Conservation (phyloP, 129 eudicot species). For the Deinandra increscens region DNA sequence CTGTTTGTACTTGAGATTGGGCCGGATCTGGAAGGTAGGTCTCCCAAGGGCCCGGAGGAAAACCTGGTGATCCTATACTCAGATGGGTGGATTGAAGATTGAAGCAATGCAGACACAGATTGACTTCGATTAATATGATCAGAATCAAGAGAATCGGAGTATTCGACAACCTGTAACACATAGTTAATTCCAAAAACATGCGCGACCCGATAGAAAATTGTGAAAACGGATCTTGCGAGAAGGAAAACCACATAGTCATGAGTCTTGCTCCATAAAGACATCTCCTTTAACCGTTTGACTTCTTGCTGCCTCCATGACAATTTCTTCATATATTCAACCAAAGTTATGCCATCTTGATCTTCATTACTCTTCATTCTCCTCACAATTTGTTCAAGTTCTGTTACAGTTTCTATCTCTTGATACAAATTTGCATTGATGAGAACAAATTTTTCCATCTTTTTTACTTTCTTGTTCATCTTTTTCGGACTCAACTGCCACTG, state of each 20-base stretch:
- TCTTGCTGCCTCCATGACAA: constrained; percentile 59
- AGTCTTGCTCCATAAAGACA: constrained; percentile 65
- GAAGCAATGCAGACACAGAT: constrained; percentile 49
- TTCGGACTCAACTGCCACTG: constrained; percentile 63
- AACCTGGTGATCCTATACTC: constrained; percentile 40
- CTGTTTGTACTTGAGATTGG: constrained; percentile 41
- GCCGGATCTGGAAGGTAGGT: constrained; percentile 37
- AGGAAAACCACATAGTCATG: constrained; percentile 64
- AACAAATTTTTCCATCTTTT: constrained; percentile 71
- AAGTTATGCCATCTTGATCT: constrained; percentile 46
- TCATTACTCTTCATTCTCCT: constrained; percentile 61
- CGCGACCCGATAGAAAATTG: constrained; percentile 50
- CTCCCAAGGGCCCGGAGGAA: constrained; percentile 49
- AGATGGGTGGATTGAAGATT: constrained; percentile 69
- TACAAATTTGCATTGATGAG: constrained; percentile 53
- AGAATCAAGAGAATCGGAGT: constrained; percentile 36
- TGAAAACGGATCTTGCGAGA: constrained; percentile 63
- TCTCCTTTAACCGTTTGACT: constrained; percentile 63
- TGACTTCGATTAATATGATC: constrained; percentile 42
- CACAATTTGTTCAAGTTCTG: constrained; percentile 71
- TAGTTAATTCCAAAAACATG: constrained; percentile 63
- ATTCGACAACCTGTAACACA: constrained; percentile 40
- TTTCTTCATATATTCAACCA: constrained; percentile 52
- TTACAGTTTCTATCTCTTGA: constrained; percentile 72
- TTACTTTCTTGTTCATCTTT: constrained; percentile 68